These are phyloP conservation scores for Micractinium conductrix DNA, from an alignment of 139 green algal species.

Conservation along the genomic window DNA sequence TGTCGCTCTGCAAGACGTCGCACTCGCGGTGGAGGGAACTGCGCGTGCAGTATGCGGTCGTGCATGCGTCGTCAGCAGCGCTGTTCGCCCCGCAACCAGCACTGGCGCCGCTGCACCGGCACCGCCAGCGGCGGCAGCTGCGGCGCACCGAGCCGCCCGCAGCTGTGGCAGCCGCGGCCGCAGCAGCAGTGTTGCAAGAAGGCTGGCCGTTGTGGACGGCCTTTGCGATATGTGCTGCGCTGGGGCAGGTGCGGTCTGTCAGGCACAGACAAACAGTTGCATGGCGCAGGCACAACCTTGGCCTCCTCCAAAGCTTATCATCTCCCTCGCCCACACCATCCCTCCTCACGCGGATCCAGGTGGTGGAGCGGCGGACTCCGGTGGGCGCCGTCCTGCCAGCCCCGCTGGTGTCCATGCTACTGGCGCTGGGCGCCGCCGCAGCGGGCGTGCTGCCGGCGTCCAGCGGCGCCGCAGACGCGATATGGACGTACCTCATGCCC, in stretches of 20 bases:
- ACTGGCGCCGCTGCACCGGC: neutral
- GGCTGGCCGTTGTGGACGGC: slow-evolving; percentile 34
- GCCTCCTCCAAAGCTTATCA: neutral
- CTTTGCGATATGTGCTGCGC: slow-evolving; percentile 5
- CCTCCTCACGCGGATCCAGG: slow-evolving; percentile 1
- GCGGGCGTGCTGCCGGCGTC: slow-evolving; percentile 43
- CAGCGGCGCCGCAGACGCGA: slow-evolving; percentile 51
- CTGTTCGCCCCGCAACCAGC: no score
- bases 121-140: neutral
- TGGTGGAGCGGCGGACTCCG: slow-evolving; percentile 46
- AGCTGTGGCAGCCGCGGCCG: neutral
- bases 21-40: no score
- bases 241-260: neutral
- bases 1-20: no score
- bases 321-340: neutral
- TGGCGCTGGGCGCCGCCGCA: slow-evolving; percentile 39
- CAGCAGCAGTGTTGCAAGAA: slow-evolving; percentile 1
- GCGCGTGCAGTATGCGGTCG: no score
- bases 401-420: slow-evolving; percentile 54
- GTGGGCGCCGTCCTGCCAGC: slow-evolving; percentile 47
- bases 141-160: neutral
- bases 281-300: no score
- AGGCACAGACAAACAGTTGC: no score
- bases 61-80: no score
- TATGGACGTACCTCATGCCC: slow-evolving; percentile 73